These are phyloP conservation scores for Pseudohalonectria lignicola DNA, from an alignment of 2,329 filamentous ascomycete species.

Conservation along the genomic window DNA sequence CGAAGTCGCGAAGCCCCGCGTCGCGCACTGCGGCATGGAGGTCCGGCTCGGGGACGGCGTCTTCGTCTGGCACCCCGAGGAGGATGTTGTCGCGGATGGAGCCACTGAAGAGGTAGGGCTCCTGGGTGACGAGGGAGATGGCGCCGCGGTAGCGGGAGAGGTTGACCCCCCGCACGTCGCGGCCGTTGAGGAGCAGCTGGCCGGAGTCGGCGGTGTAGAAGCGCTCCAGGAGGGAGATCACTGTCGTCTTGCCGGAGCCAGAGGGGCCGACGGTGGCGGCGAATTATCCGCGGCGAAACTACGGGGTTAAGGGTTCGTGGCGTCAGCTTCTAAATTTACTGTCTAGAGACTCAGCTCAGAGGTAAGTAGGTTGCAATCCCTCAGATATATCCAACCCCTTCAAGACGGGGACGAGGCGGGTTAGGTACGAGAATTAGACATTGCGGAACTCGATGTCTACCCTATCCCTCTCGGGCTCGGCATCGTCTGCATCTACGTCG, in stretches of 20 bases:
- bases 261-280: conserved; percentile 49
- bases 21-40: conserved; percentile 42
- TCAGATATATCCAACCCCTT: conserved; percentile 13
- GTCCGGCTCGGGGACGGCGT: conserved; percentile 34
- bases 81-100: conserved; percentile 58
- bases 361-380: not conserved
- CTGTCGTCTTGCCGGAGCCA: conserved; percentile 46
- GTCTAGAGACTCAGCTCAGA: no score
- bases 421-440: conserved; percentile 45
- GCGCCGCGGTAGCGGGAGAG: not conserved
- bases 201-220: conserved; percentile 46
- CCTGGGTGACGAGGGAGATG: conserved; percentile 36
- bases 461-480: conserved; percentile 27
- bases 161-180: conserved; percentile 34
- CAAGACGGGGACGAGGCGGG: conserved; percentile 33
- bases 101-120: conserved; percentile 59
- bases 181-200: conserved; percentile 32
- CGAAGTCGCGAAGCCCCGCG: conserved; percentile 62
- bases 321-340: no score
- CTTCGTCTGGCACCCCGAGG: conserved; percentile 30
- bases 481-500: conserved; percentile 13
- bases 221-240: conserved; percentile 32
- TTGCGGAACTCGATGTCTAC: conserved; percentile 41
- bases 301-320: no score
- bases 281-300: conserved; percentile 16